Base-by-base conservation (phyloP, 208 protist species). In the Acanthamoeba rhysodes region DNA sequence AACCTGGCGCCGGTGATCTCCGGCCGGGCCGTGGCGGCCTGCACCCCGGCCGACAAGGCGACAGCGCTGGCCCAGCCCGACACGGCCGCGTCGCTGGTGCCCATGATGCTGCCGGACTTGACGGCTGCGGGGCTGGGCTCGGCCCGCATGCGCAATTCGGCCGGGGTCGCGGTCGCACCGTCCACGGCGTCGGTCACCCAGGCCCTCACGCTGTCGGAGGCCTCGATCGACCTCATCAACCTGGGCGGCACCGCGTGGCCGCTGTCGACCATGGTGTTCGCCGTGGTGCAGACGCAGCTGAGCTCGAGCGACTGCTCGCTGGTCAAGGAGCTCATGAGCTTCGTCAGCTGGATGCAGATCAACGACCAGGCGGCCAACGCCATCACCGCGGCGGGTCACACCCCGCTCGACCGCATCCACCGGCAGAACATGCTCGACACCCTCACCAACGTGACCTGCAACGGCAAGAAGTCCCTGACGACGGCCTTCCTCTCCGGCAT, bases 311-410 rank as follows among this genome's bases (percentile, higher is more conserved):
- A 84, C 74, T 84, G 74, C 24, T 34, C 74, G 8, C 18, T 18
- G 20, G n/a, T 84, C 41, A 84, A 84, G 74, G 74, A 84, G 74
- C 20, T 84, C 37, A 34, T 84, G 74, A 32, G 37, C 45, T 84
- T 84, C 74, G 3, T 84, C 45, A 55, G 41, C 41, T 84, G 74
- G 74, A 84, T 37, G 74, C 74, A 84, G 74, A 84, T 84, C 74
- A 84, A 84, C 74, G 74, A 84, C 24, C 6, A 45, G 5, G 74
- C 74, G 8, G 22, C 53, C 41, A 27, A 12, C 8, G 20, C 53
- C n/a, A 50, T 84, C 74, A 53, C 18, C 14, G 7, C 74, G 7
- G 18, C 22, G 14, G 74, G 74, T 6, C 53, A 55, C 41, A 12
- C n/a, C 37, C 22, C 29, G 16, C 41, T 84, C 34, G n/a, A 20